Percentiles rank a stretch among this genome's conserved stretches.
Evolutionary conservation across 495 filamentous ascomycete species (phyloP).

Genomic region (Jackrogersella minutella): DNA sequence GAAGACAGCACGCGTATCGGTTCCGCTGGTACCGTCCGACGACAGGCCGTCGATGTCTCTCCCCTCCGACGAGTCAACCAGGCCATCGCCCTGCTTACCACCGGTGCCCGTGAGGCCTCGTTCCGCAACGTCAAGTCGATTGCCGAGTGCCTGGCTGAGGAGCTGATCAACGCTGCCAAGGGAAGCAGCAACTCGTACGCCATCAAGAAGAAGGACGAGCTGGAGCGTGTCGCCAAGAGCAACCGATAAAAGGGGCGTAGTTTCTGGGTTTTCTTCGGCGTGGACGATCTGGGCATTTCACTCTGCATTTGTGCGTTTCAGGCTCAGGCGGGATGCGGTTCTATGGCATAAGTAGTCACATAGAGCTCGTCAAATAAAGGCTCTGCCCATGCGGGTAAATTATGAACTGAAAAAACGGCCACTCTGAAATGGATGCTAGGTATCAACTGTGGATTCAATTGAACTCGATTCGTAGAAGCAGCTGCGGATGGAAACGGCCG

Average conservation of each 20-base stretch:
- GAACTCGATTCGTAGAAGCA: constrained; percentile 11
- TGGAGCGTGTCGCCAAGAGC: constrained; percentile 99
- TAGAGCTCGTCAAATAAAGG: constrained; percentile 53
- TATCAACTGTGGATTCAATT: constrained; percentile 16
- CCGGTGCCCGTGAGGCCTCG: constrained; percentile 93
- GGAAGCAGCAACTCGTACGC: constrained; percentile 99
- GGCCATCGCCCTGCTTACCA: constrained; percentile 96
- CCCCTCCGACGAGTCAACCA: constrained; percentile 99
- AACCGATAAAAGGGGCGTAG: constrained; percentile 79
- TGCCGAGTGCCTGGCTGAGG: constrained; percentile 98
- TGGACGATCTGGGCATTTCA: constrained; percentile 59
- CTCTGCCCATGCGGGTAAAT: constrained; percentile 46
- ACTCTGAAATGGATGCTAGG: constrained; percentile 33
- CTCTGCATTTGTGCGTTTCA: constrained; percentile 61
- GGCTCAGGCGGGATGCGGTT: constrained; percentile 55
- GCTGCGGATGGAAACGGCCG: constrained; percentile 7
- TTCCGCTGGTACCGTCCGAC: constrained; percentile 98
- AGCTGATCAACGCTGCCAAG: constrained; percentile 99
- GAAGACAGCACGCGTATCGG: constrained; percentile 99
- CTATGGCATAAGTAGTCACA: constrained; percentile 59
- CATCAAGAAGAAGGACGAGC: constrained; percentile 99
- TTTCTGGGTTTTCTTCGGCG: constrained; percentile 53
- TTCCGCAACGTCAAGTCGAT: constrained; percentile 99
- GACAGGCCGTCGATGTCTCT: constrained; percentile 99
- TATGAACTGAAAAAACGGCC: constrained; percentile 49